A percentile compares a stretch with the other conserved stretches of the same genome.
phyloP scores from a whole-genome alignment of 352 stramenopile genomes.

The Phytophthora litchii region DNA sequence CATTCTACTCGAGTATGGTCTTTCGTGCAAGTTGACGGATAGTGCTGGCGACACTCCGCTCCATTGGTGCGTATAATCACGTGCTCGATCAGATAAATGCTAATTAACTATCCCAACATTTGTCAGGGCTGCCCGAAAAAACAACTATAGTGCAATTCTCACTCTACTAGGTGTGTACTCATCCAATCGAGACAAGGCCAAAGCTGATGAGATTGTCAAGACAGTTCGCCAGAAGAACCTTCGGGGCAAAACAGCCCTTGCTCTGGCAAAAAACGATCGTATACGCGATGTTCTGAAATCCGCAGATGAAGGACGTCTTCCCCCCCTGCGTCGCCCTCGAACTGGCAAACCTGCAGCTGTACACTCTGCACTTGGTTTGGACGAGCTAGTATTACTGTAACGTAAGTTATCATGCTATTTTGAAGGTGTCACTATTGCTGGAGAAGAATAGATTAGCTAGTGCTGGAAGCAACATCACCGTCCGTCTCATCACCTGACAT shows the following conservation, averaged over 20 bases:
- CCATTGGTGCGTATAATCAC: slow-evolving; percentile 51
- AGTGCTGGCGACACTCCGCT: slow-evolving; percentile 62
- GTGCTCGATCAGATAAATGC: not conserved
- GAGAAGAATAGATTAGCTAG: slow-evolving; percentile 9
- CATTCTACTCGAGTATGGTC: slow-evolving; percentile 48
- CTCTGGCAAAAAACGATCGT: slow-evolving; percentile 51
- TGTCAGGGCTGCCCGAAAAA: slow-evolving; percentile 58
- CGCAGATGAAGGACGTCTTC: slow-evolving; percentile 55
- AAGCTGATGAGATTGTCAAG: slow-evolving; percentile 36
- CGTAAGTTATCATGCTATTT: slow-evolving; percentile 28
- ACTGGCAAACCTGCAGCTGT: not conserved
- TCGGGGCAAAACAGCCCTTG: slow-evolving; percentile 47
- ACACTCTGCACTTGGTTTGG: no score
- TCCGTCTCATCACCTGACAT: no score
- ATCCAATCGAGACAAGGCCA: slow-evolving; percentile 31
- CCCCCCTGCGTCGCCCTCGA: slow-evolving; percentile 29
- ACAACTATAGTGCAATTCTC: slow-evolving; percentile 63
- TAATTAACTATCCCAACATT: not conserved
- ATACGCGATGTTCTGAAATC: slow-evolving; percentile 49
- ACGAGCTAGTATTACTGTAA: slow-evolving; percentile 16
- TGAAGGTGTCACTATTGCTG: slow-evolving; percentile 8
- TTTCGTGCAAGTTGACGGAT: slow-evolving; percentile 52
- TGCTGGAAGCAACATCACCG: not conserved
- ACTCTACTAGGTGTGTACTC: slow-evolving; percentile 52
- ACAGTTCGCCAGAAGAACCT: slow-evolving; percentile 52